These are phyloP conservation scores for Antitrichia curtipendula DNA, from an alignment of 225 moss, liverwort and hornwort species.

Conservation along the genomic window DNA sequence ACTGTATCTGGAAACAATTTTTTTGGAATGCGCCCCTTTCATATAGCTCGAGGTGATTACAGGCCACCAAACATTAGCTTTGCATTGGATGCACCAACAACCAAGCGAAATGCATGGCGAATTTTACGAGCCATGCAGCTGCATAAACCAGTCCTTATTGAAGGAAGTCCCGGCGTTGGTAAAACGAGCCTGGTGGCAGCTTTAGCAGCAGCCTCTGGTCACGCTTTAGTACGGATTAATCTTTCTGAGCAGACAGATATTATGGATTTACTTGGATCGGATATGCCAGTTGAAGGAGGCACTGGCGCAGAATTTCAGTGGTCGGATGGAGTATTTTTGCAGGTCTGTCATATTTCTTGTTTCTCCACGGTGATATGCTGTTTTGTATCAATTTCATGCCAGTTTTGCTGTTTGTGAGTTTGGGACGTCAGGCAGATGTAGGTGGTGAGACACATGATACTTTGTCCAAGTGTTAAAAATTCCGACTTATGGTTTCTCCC, in stretches of 20 bases:
- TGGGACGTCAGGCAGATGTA: background rate
- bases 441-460: background rate
- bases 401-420: background rate
- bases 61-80: conserved; percentile 24
- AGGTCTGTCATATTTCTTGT: conserved; percentile 28
- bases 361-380: background rate
- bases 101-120: conserved; percentile 81
- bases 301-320: conserved; percentile 83
- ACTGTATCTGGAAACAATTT: background rate
- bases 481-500: background rate
- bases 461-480: background rate
- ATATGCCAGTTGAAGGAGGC: conserved; percentile 92
- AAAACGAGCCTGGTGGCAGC: conserved; percentile 95
- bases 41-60: conserved; percentile 45
- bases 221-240: conserved; percentile 79
- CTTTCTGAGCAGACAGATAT: conserved; percentile 97
- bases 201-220: conserved; percentile 59
- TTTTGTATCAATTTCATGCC: background rate
- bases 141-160: conserved; percentile 76
- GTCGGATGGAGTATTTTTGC: conserved; percentile 95
- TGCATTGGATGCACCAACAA: conserved; percentile 76
- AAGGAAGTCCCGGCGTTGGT: conserved; percentile 98
- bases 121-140: conserved; percentile 95
- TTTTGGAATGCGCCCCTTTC: conserved; percentile 78
- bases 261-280: conserved; percentile 92